Conservation (phyloP, 106 monocot species). For the Dendrobium chrysotoxum region DNA sequence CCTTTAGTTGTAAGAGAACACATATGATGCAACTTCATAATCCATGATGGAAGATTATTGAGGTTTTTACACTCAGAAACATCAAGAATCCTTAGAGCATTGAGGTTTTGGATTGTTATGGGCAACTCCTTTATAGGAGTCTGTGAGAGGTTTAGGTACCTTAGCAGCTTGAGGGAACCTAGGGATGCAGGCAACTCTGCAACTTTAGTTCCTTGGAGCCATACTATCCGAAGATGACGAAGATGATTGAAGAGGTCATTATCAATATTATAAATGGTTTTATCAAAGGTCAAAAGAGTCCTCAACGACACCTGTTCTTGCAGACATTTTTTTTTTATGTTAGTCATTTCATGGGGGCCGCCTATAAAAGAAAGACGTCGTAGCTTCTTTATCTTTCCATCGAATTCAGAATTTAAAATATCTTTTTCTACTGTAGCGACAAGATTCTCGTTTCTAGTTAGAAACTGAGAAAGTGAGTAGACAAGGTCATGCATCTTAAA, state of each 20-base stretch:
- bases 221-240: conserved; percentile 9
- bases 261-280: not conserved
- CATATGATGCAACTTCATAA: not conserved
- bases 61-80: not conserved
- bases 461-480: not conserved
- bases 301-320: conserved; percentile 5
- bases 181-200: conserved; percentile 12
- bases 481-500: conserved; percentile 21
- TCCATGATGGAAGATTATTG: not conserved
- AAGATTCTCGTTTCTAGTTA: conserved; percentile 1
- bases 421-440: not conserved
- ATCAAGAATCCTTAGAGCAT: not conserved
- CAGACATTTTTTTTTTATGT: not conserved
- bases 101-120: conserved; percentile 8
- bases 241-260: conserved; percentile 3
- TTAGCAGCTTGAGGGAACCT: conserved; percentile 13
- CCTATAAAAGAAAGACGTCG: not conserved
- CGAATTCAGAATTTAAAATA: too few species aligned
- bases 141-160: conserved; percentile 1
- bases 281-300: not conserved
- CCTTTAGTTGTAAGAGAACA: not conserved
- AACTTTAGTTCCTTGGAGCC: not conserved
- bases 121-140: conserved; percentile 5
- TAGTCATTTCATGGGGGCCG: too few species aligned
- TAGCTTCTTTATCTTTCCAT: not conserved